Evolutionary conservation across 345 rosid species (phyloP), one percentile per base, ranked within the genome.

Genomic region (Arabidopsis suecica): DNA sequence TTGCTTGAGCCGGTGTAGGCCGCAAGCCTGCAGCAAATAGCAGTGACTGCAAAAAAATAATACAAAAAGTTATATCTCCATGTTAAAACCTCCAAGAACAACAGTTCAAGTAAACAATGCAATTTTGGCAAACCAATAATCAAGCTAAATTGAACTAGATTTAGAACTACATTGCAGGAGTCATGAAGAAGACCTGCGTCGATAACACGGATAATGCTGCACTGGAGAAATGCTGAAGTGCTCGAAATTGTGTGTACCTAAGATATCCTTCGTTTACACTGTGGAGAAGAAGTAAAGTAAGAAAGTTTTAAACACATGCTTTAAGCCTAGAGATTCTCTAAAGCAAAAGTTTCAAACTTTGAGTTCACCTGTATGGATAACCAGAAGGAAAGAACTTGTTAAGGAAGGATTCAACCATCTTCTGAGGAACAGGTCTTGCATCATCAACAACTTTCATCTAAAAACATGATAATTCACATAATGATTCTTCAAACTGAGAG

Each of bases 11-110:
- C 23, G 96, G 97, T 3, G 98, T 90, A 53, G 98, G 93, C 58
- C 97, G 82, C 85, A 92, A 83, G 74, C 98, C 99, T 81, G 98
- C 99, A 85, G 97, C 99, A 90, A 90, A 92, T 69, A 95, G 84
- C 51, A 95, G 86, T 56, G 99, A 95, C 99, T 95, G 94, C 86
- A 87, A 54, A 73, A 83, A 53, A 82, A 83, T 79, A 76, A 89
- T 88, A 84, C 40, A 66, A 58, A 32, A 14, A 75, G 51, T 36
- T 45, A 66, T 51, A 53, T 5, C 61, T 41, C 71, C 34, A 69
- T 76, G 63, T 32, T 32, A 51, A 30, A 30, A 45, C 34, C 48
- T 56, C 49, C 47, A 64, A 3, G n/a, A 3, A 41, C 68, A 62
- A 49, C 18, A 57, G 36, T 40, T 59, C 33, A 58, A 25, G 36